Percentiles rank a stretch among this genome's conserved stretches.
These are phyloP conservation scores for Aspergillus saccharolyticus DNA, from an alignment of 495 filamentous ascomycete genomes.

Conservation along the genomic window DNA sequence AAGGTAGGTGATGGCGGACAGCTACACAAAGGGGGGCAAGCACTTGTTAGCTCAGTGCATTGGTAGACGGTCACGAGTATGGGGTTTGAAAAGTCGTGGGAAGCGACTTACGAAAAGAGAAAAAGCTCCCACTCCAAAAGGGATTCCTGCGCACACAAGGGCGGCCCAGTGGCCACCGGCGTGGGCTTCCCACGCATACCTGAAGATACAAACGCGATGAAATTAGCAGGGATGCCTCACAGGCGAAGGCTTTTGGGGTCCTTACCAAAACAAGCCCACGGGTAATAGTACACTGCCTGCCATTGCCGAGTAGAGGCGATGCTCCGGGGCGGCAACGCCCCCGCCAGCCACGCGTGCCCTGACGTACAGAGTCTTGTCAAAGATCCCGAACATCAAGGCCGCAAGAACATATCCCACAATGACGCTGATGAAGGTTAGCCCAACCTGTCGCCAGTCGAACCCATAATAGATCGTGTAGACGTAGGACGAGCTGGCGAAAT, in stretches of 20 bases:
- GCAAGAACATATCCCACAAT: conserved; percentile 7
- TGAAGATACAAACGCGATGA: not conserved
- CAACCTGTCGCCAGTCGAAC: not conserved
- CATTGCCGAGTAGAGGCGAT: conserved; percentile 6
- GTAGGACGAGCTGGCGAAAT: conserved; percentile 2
- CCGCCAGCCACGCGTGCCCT: not conserved
- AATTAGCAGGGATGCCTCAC: too few relatives aligned
- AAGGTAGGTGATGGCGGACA: conserved; percentile 5
- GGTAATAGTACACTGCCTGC: conserved; percentile 5
- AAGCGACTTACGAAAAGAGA: conserved; percentile 4
- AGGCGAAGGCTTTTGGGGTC: too few relatives aligned
- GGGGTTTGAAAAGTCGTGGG: not conserved
- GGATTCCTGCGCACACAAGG: conserved; percentile 4
- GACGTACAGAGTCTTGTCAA: not conserved
- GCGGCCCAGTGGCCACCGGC: conserved; percentile 8
- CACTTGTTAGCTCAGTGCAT: too few relatives aligned
- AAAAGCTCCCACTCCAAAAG: conserved; percentile 7
- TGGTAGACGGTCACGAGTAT: too few relatives aligned
- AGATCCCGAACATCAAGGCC: not conserved
- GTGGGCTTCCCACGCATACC: conserved; percentile 4
- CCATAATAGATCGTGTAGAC: not conserved
- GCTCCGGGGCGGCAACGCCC: not conserved
- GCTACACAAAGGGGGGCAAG: not conserved
- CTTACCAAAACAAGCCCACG: conserved; percentile 6
- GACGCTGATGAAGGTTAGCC: conserved; percentile 3